Evolutionary conservation across 176 grass and related monocot genomes (phyloP).

Genomic region (Alloteropsis semialata): DNA sequence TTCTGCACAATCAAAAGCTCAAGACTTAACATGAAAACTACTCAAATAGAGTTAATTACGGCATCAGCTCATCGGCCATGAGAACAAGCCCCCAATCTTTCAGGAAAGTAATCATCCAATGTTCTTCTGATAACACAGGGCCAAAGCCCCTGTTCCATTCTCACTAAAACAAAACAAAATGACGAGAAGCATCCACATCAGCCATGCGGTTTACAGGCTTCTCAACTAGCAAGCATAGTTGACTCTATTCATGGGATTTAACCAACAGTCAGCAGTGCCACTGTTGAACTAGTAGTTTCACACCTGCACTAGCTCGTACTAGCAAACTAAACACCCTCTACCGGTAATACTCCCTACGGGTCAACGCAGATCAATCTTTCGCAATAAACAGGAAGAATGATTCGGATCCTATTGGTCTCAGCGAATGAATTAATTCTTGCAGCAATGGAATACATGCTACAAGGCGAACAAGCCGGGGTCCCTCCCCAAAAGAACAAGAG

Average conservation of each 20-base stretch:
- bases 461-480: background rate
- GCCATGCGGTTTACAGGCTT: background rate
- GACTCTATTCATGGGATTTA: background rate
- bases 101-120: background rate
- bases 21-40: background rate
- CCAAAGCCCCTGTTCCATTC: background rate
- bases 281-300: background rate
- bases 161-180: background rate
- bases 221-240: background rate
- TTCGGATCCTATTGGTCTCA: background rate
- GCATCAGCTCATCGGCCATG: background rate
- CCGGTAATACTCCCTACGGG: background rate
- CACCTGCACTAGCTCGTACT: background rate
- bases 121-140: background rate
- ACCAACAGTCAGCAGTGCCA: background rate
- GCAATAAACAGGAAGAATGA: background rate
- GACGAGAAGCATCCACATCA: background rate
- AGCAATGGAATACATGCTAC: background rate
- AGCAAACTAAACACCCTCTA: background rate
- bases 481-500: background rate
- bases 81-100: background rate
- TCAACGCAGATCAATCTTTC: background rate
- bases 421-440: background rate
- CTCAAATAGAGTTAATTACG: background rate
- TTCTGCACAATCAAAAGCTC: constrained; percentile 6